Conservation (phyloP, 2,329 filamentous ascomycete species). For the Cryphonectria nitschkei region DNA sequence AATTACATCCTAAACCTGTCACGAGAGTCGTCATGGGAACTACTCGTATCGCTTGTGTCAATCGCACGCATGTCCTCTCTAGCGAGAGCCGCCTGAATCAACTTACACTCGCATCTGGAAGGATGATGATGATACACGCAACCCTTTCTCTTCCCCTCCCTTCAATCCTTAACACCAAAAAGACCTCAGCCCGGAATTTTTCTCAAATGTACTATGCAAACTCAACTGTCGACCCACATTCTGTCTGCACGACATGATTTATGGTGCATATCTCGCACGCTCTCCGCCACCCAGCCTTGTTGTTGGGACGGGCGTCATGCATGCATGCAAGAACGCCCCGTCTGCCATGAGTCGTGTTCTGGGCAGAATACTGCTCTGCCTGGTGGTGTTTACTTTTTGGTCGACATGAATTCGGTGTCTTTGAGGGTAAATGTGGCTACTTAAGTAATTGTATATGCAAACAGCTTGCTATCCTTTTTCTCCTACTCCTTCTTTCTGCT, state of each 20-base stretch:
- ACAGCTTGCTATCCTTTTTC: too few species aligned
- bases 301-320: not conserved
- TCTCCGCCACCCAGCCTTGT: not conserved
- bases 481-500: too few species aligned
- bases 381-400: not conserved
- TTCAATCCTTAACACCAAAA: not conserved
- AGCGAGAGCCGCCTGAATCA: not conserved
- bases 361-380: not conserved
- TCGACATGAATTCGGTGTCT: not conserved
- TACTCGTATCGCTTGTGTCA: slow-evolving; percentile 10
- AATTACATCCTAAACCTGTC: not conserved
- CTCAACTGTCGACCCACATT: not conserved
- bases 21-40: not conserved
- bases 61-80: not conserved
- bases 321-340: not conserved
- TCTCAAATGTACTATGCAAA: not conserved
- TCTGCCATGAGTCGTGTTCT: slow-evolving; percentile 7
- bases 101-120: slow-evolving; percentile 1
- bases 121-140: not conserved
- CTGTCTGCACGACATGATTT: slow-evolving; percentile 1
- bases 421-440: not conserved
- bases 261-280: not conserved
- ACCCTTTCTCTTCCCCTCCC: not conserved
- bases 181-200: not conserved
- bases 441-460: too few species aligned